Percentiles rank a stretch among this genome's conserved stretches.
Evolutionary conservation across 2,329 filamentous ascomycete genomes (phyloP).

Genomic region (Xylaria arbuscula): DNA sequence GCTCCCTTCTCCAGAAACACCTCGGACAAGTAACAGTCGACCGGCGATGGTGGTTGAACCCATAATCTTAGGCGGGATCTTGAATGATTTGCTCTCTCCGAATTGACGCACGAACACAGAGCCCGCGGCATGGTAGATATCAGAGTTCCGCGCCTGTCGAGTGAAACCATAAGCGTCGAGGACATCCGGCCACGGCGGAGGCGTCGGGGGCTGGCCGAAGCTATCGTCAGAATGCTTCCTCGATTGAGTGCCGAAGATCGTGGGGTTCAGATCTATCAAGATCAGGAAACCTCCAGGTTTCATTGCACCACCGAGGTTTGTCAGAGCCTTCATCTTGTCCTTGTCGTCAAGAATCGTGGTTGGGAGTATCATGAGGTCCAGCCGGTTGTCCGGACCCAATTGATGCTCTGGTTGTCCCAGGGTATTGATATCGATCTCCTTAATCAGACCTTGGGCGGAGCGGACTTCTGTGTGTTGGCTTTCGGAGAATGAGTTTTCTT

Average conservation of each 20-base stretch:
- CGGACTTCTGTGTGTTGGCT: slow-evolving; percentile 12
- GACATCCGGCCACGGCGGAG: slow-evolving; percentile 51
- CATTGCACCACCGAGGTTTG: slow-evolving; percentile 49
- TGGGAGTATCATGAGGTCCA: slow-evolving; percentile 52
- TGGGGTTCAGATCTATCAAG: slow-evolving; percentile 38
- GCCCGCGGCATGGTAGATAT: slow-evolving; percentile 50
- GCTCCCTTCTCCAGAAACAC: slow-evolving; percentile 30
- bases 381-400: slow-evolving; percentile 32
- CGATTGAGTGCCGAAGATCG: slow-evolving; percentile 8
- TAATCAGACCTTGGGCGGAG: slow-evolving; percentile 22
- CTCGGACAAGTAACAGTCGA: slow-evolving; percentile 51
- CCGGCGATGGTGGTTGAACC: slow-evolving; percentile 33
- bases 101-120: slow-evolving; percentile 55
- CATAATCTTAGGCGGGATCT: slow-evolving; percentile 6
- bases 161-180: slow-evolving; percentile 52
- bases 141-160: slow-evolving; percentile 47
- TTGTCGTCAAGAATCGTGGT: slow-evolving; percentile 50
- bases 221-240: slow-evolving; percentile 38
- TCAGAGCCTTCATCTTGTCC: slow-evolving; percentile 38
- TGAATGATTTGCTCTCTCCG: slow-evolving; percentile 40
- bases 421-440: slow-evolving; percentile 42
- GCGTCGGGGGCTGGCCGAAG: slow-evolving; percentile 37
- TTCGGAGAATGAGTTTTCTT: slow-evolving; percentile 32
- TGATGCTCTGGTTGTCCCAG: slow-evolving; percentile 30
- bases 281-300: slow-evolving; percentile 55